Evolutionary conservation across 1,284 basidiomycete species (phyloP).

Genomic region (Apiotrichum siamense): DNA sequence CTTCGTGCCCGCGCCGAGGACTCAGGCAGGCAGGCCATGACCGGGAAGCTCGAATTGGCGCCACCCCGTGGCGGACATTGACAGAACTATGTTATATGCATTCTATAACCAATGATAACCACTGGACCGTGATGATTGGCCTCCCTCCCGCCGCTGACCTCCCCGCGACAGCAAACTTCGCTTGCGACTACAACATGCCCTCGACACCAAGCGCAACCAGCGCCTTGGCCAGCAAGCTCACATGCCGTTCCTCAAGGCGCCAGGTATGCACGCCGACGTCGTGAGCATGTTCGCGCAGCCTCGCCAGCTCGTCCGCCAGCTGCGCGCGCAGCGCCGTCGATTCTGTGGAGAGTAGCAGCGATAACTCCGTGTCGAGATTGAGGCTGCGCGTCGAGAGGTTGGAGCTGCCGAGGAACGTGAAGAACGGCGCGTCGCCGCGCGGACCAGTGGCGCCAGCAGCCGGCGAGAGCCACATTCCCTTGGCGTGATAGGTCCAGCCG

Average conservation of each 20-base stretch:
- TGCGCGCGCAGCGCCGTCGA: slow-evolving; percentile 46
- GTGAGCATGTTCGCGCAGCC: slow-evolving; percentile 47
- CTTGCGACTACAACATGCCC: slow-evolving; percentile 38
- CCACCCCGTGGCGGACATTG: too few species aligned
- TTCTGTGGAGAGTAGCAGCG: slow-evolving; percentile 73
- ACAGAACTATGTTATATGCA: too few species aligned
- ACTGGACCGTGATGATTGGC: too few species aligned
- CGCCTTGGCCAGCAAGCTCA: slow-evolving; percentile 63
- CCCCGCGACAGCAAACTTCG: too few species aligned
- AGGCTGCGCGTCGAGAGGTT: slow-evolving; percentile 91
- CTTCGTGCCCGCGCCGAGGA: too few species aligned
- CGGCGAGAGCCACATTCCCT: slow-evolving; percentile 81
- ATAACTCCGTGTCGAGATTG: slow-evolving; percentile 86
- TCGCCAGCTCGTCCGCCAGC: slow-evolving; percentile 50
- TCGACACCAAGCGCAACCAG: slow-evolving; percentile 53
- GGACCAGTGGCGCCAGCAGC: not conserved
- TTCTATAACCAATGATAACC: too few species aligned
- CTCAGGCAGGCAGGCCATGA: too few species aligned
- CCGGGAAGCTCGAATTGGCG: too few species aligned
- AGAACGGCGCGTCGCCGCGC: slow-evolving; percentile 51
- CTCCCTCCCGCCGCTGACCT: too few species aligned
- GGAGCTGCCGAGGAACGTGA: slow-evolving; percentile 90
- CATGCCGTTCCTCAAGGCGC: slow-evolving; percentile 54
- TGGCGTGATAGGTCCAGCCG: slow-evolving; percentile 99
- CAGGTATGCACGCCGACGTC: slow-evolving; percentile 51